These are phyloP conservation scores for Aleurites moluccanus DNA, from an alignment of 441 rosid genomes.

Conservation along the genomic window DNA sequence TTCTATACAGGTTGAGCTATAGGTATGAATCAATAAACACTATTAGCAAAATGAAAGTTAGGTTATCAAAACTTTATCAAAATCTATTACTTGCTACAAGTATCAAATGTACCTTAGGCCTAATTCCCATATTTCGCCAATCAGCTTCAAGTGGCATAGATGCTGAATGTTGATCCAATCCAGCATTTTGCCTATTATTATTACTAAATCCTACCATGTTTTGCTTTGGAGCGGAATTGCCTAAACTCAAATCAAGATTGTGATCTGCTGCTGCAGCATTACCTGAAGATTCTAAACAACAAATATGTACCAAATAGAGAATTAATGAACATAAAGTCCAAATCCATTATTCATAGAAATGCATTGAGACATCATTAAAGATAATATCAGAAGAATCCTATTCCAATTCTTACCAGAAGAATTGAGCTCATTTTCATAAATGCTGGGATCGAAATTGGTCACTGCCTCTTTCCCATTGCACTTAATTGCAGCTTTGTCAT, in stretches of 20 bases:
- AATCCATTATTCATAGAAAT: too few species aligned
- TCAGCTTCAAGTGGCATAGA: conserved; percentile 30
- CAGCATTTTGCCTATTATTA: conserved; percentile 23
- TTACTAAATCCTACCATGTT: conserved; percentile 27
- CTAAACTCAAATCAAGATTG: conserved; percentile 88
- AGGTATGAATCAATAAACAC: background rate
- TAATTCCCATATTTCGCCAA: conserved; percentile 38
- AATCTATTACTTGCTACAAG: background rate
- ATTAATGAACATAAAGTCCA: background rate
- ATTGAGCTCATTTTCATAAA: conserved; percentile 73
- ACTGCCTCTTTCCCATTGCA: conserved; percentile 98
- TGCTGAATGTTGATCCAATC: conserved; percentile 36
- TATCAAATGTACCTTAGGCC: conserved; percentile 38
- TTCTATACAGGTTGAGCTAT: conserved; percentile 27
- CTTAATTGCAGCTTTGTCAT: conserved; percentile 95
- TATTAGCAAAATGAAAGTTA: background rate
- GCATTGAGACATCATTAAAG: background rate
- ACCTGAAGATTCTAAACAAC: conserved; percentile 48
- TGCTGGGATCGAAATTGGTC: conserved; percentile 89
- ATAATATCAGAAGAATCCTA: background rate
- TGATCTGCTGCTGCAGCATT: conserved; percentile 50
- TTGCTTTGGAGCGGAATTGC: conserved; percentile 57
- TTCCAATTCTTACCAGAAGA: conserved; percentile 39
- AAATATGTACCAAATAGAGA: background rate
- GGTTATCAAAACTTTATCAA: background rate